These are phyloP conservation scores for Citropsis articulata DNA, from an alignment of 345 rosid species.

Conservation along the genomic window DNA sequence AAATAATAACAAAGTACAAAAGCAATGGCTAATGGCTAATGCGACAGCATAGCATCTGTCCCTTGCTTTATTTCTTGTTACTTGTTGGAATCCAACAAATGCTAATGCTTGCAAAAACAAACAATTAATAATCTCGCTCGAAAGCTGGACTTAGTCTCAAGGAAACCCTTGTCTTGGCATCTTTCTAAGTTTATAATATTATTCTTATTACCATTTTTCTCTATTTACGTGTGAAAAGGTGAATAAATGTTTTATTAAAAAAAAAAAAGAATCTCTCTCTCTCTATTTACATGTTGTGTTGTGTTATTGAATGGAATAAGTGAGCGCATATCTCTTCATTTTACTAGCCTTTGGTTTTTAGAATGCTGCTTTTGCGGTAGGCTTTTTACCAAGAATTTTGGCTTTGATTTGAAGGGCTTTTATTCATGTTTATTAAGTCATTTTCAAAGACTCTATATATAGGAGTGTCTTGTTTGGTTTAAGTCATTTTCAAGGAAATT, in stretches of 20 bases:
- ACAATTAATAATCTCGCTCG: neutral
- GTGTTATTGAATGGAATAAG: constrained; percentile 8
- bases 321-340: neutral
- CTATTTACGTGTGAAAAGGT: constrained; percentile 13
- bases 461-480: constrained; percentile 33
- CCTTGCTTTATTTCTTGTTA: neutral
- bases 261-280: neutral
- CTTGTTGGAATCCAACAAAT: constrained; percentile 9
- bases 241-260: neutral
- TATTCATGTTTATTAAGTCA: constrained; percentile 16
- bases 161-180: neutral
- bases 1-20: neutral
- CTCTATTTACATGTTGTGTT: neutral
- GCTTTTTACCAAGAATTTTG: constrained; percentile 25
- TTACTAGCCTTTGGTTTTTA: neutral
- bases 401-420: constrained; percentile 21
- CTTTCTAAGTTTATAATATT: neutral
- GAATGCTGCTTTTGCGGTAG: constrained; percentile 9
- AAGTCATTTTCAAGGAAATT: constrained; percentile 32
- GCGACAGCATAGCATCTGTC: neutral
- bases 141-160: neutral
- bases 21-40: neutral
- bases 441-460: constrained; percentile 10
- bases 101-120: neutral
- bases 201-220: too few species aligned